Conservation (phyloP, 1,139 yeast species). For the Debaryomyces fabryi region DNA sequence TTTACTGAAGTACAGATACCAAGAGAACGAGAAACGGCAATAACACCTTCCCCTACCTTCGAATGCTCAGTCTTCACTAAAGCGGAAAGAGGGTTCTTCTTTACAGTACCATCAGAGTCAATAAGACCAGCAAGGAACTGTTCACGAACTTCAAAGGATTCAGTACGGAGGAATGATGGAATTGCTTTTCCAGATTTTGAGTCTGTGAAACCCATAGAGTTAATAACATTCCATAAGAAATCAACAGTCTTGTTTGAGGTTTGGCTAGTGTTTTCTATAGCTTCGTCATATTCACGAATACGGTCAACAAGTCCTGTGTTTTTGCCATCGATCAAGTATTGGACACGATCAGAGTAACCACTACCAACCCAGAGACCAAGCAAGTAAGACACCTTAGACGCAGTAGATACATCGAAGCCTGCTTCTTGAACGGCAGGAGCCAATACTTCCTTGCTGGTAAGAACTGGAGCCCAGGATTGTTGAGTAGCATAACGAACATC, state of each 20-base stretch:
- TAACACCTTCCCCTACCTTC: slow-evolving; percentile 32
- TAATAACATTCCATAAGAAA: slow-evolving; percentile 11
- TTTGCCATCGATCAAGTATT: slow-evolving; percentile 25
- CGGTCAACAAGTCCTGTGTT: slow-evolving; percentile 9
- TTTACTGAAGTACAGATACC: slow-evolving; percentile 32
- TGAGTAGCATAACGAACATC: slow-evolving; percentile 26
- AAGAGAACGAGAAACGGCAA: slow-evolving; percentile 39
- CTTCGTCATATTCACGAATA: slow-evolving; percentile 6
- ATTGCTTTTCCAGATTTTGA: slow-evolving; percentile 13
- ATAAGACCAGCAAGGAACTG: slow-evolving; percentile 42
- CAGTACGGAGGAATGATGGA: slow-evolving; percentile 20
- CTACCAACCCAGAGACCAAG: slow-evolving; percentile 30
- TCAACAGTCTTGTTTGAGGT: slow-evolving; percentile 7
- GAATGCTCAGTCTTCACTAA: slow-evolving; percentile 30
- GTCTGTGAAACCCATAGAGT: slow-evolving; percentile 8
- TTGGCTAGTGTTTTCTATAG: background rate
- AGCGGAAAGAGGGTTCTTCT: slow-evolving; percentile 21
- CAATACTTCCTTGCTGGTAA: slow-evolving; percentile 28
- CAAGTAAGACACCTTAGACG: slow-evolving; percentile 32
- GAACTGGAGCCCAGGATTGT: slow-evolving; percentile 37
- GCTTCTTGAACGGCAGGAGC: slow-evolving; percentile 16
- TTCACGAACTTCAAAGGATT: slow-evolving; percentile 36
- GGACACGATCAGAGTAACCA: slow-evolving; percentile 16
- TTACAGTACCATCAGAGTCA: slow-evolving; percentile 37
- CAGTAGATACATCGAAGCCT: slow-evolving; percentile 17